Conservation (phyloP, 2,329 filamentous ascomycete genomes). For the Zarea fungicola region DNA sequence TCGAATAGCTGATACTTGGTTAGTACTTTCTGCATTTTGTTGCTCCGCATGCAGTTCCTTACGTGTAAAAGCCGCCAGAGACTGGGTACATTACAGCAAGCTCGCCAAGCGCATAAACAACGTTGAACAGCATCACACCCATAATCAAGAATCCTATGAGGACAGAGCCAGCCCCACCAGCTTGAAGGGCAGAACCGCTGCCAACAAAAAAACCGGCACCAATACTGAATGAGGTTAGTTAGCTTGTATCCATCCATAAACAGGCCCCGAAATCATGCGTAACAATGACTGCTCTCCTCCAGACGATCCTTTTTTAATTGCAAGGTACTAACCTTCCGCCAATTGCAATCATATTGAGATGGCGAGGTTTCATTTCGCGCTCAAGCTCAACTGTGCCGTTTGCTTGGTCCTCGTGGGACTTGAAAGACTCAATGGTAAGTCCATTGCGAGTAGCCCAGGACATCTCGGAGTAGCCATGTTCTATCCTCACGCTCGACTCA, state of each 20-base stretch:
- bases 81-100: conserved; percentile 51
- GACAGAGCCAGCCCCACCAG: conserved; percentile 40
- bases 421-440: conserved; percentile 34
- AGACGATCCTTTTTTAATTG: no score
- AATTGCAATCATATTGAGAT: conserved; percentile 56
- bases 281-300: no score
- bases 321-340: no score
- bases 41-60: no score
- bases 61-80: conserved; percentile 54
- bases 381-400: conserved; percentile 31
- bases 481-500: no score
- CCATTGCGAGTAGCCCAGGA: conserved; percentile 34
- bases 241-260: no score
- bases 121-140: conserved; percentile 56
- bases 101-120: conserved; percentile 57
- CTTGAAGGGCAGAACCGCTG: conserved; percentile 45
- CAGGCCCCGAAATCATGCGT: no score
- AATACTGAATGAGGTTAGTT: no score
- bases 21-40: no score
- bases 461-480: no score
- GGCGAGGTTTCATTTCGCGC: conserved; percentile 45
- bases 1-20: no score
- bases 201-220: conserved; percentile 60
- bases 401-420: conserved; percentile 30
- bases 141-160: conserved; percentile 49